phyloP scores from a whole-genome alignment of 2,329 filamentous ascomycete genomes.

The Penicillium hesseltinei region DNA sequence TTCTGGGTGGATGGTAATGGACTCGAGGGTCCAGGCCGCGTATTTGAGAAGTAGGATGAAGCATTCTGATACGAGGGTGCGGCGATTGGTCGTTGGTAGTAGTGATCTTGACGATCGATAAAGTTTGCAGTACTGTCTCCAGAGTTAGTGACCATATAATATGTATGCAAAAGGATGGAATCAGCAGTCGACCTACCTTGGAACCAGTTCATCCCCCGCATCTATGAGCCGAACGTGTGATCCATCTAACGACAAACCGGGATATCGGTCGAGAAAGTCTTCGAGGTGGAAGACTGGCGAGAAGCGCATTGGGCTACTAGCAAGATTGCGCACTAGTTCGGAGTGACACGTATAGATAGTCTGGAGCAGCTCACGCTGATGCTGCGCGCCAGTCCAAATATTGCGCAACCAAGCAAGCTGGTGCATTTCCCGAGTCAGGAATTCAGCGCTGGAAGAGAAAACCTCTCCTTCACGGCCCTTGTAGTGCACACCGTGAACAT shows the following conservation, averaged over 20 bases:
- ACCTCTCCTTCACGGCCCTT: conserved; percentile 60
- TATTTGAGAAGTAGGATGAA: conserved; percentile 15
- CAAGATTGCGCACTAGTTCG: conserved; percentile 72
- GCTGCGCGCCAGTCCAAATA: conserved; percentile 73
- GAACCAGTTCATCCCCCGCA: conserved; percentile 53
- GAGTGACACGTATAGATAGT: conserved; percentile 74
- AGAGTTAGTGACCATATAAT: not conserved
- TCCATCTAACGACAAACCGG: conserved; percentile 68
- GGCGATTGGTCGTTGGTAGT: conserved; percentile 19
- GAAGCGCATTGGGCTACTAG: conserved; percentile 68
- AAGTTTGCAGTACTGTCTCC: conserved; percentile 6
- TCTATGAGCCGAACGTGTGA: conserved; percentile 72
- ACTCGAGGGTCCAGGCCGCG: conserved; percentile 6
- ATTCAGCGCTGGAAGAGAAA: conserved; percentile 66
- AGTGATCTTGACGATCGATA: conserved; percentile 21
- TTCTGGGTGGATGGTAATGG: conserved; percentile 10
- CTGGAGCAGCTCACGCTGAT: conserved; percentile 76
- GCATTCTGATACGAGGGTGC: conserved; percentile 14
- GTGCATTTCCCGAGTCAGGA: conserved; percentile 74
- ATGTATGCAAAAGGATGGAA: not conserved
- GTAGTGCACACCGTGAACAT: conserved; percentile 83
- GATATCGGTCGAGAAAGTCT: conserved; percentile 84
- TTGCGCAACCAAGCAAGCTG: conserved; percentile 72
- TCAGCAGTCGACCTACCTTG: conserved; percentile 10
- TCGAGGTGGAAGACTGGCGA: conserved; percentile 79